Evolutionary conservation across 2,329 filamentous ascomycete genomes (phyloP), one percentile per base, ranked within the genome.

Genomic region (Phoma sp.): DNA sequence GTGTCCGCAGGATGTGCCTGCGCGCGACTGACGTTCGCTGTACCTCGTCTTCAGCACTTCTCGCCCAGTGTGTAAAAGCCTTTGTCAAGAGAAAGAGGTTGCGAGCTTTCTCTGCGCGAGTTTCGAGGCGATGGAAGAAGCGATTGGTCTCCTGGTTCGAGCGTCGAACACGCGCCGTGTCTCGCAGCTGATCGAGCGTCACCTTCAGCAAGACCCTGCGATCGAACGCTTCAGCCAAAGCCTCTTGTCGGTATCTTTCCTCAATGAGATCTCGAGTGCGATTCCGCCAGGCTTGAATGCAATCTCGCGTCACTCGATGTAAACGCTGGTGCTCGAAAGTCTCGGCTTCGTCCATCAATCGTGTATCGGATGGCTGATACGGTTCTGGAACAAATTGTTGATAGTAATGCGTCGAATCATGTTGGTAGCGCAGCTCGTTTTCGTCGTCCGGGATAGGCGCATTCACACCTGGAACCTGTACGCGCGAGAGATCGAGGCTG

Each of bases 41-140:
- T 13, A 86, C 78, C 65, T 90, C 85, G 11, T 89, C 85, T 5
- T 80, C 82, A 9, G 89, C 82, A 45, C 82, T 79, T 49, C 83
- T 82, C 9, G 83, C 83, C 91, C 91, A 96, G 59, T 89, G 85
- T 1, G 80, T 83, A 52, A 90, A 86, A 2, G 84, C 82, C 69
- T 86, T 87, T 3, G 81, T 83, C 52, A 88, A 72, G 6, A 91
- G 78, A 62, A 86, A 88, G 9, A 89, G 75, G 66, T 89, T 82
- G 55, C 89, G 83, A 40, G 87, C 87, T 61, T 83, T 82, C 1
- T 77, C 79, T 27, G 88, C 88, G 40, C 86, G 82, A 45, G 75
- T 78, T 68, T 87, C 85, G 13, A 87, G 75, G 43, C 80, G 79
- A 14, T 77, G 76, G 60, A 82, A 86, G 60, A 84, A 86, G 33